Percentiles rank a stretch among this genome's conserved stretches.
These are phyloP conservation scores for Phytopythium delawarense DNA, from an alignment of 352 stramenopile species.

Conservation along the genomic window DNA sequence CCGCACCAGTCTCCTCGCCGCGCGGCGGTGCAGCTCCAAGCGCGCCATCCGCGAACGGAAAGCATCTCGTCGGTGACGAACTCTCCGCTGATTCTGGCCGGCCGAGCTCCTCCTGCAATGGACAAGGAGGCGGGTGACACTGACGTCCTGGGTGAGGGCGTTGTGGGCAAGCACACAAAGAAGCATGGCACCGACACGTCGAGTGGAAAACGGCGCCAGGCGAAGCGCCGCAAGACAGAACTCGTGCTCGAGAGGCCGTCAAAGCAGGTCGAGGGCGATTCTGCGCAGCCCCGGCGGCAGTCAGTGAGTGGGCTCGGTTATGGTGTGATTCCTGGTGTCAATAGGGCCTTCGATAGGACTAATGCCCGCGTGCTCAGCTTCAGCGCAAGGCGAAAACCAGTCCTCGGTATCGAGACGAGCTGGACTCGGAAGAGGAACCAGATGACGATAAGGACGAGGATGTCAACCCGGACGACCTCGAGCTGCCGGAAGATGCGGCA, in stretches of 20 bases:
- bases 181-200: not conserved
- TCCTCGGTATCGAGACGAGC: slow-evolving; percentile 32
- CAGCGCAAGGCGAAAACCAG: slow-evolving; percentile 47
- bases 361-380: slow-evolving; percentile 16
- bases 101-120: slow-evolving; percentile 13
- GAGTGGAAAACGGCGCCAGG: not conserved
- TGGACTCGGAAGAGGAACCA: slow-evolving; percentile 40
- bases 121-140: slow-evolving; percentile 17
- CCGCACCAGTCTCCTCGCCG: slow-evolving; percentile 69
- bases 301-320: slow-evolving; percentile 6
- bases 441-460: slow-evolving; percentile 4
- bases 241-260: slow-evolving; percentile 2
- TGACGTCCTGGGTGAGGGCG: slow-evolving; percentile 2
- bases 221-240: slow-evolving; percentile 10
- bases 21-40: slow-evolving; percentile 30
- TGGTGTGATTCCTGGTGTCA: not conserved
- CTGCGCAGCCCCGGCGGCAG: slow-evolving; percentile 12
- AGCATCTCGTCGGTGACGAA: slow-evolving; percentile 3
- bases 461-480: slow-evolving; percentile 3
- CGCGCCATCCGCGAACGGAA: slow-evolving; percentile 9
- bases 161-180: not conserved
- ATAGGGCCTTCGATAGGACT: not conserved
- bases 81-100: slow-evolving; percentile 28
- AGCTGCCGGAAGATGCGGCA: slow-evolving; percentile 1
- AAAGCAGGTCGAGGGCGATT: not conserved